A percentile compares a stretch with the other conserved stretches of the same genome.
Evolutionary conservation across 208 protist species (phyloP).

Genomic region (Zelonia costaricensis): DNA sequence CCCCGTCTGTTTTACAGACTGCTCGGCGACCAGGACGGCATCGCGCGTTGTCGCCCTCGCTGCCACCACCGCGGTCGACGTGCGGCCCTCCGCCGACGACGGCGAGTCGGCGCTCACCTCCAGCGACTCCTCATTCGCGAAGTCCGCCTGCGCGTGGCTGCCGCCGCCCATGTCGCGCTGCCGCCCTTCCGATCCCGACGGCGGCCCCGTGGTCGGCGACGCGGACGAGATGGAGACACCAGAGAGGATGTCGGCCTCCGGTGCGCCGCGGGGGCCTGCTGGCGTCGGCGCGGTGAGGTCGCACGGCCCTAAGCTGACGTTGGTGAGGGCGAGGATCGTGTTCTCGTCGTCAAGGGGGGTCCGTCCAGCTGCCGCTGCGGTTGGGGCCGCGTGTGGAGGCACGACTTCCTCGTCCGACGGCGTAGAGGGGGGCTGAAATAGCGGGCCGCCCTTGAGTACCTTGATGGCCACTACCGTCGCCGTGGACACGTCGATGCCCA

Average conservation of each 20-base stretch:
- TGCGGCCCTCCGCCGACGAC: not conserved
- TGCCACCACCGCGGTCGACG: constrained; percentile 4
- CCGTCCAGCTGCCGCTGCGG: not conserved
- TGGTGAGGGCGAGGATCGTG: not conserved
- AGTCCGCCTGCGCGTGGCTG: not conserved
- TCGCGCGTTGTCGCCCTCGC: not conserved
- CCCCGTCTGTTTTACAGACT: not conserved
- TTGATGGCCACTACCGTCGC: constrained; percentile 71
- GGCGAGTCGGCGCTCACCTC: constrained; percentile 5
- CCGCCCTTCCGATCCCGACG: not conserved
- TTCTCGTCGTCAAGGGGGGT: not conserved
- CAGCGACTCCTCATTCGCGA: constrained; percentile 11
- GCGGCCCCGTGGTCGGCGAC: not conserved
- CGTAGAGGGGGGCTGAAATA: constrained; percentile 6
- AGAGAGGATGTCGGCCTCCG: not conserved
- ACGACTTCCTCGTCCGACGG: not conserved
- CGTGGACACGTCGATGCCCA: constrained; percentile 64
- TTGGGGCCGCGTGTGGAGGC: not conserved
- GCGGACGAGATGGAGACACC: not conserved
- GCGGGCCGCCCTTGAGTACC: constrained; percentile 50
- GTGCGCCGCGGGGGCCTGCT: not conserved
- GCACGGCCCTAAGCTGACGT: not conserved
- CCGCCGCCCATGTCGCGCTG: not conserved
- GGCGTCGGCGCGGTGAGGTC: not conserved
- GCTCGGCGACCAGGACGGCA: not conserved